phyloP scores from a whole-genome alignment of 2,329 filamentous ascomycete species.

The Tolypocladium ophioglossoides region DNA sequence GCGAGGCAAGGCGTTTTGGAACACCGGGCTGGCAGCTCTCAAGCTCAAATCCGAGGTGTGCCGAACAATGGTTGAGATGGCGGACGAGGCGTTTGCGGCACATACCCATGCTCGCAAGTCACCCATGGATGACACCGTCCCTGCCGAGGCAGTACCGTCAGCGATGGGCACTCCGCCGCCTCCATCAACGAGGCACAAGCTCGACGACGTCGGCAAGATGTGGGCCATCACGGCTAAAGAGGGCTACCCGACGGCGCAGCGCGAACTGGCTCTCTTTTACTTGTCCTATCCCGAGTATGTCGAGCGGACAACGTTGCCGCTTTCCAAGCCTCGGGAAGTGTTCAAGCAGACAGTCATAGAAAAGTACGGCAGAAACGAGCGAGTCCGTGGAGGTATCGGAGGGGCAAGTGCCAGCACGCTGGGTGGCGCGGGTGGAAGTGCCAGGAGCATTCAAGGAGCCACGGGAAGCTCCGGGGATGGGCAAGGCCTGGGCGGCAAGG shows the following conservation, averaged over 20 bases:
- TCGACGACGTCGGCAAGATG: constrained; percentile 78
- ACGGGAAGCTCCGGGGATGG: constrained; percentile 9
- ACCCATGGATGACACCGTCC: constrained; percentile 19
- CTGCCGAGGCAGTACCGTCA: constrained; percentile 20
- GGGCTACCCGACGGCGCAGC: constrained; percentile 70
- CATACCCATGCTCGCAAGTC: constrained; percentile 53
- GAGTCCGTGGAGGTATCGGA: constrained; percentile 12
- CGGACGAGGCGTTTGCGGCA: constrained; percentile 43
- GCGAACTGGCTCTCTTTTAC: constrained; percentile 88
- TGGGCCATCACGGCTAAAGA: constrained; percentile 91
- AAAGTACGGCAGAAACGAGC: constrained; percentile 39
- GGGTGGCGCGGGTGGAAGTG: constrained; percentile 12
- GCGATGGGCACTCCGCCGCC: constrained; percentile 32
- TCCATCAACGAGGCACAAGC: constrained; percentile 52
- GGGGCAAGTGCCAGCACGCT: constrained; percentile 11
- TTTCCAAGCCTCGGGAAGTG: constrained; percentile 76
- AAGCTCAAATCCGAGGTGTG: constrained; percentile 81
- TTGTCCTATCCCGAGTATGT: constrained; percentile 84
- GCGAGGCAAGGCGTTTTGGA: constrained; percentile 74
- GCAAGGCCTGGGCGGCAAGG: constrained; percentile 18
- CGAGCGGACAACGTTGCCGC: constrained; percentile 66
- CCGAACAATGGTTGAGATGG: constrained; percentile 61
- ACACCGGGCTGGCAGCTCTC: constrained; percentile 80
- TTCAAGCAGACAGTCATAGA: constrained; percentile 85
- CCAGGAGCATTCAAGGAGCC: constrained; percentile 10